phyloP scores from a whole-genome alignment of 2,329 filamentous ascomycete species.

The Bertia moriformis region DNA sequence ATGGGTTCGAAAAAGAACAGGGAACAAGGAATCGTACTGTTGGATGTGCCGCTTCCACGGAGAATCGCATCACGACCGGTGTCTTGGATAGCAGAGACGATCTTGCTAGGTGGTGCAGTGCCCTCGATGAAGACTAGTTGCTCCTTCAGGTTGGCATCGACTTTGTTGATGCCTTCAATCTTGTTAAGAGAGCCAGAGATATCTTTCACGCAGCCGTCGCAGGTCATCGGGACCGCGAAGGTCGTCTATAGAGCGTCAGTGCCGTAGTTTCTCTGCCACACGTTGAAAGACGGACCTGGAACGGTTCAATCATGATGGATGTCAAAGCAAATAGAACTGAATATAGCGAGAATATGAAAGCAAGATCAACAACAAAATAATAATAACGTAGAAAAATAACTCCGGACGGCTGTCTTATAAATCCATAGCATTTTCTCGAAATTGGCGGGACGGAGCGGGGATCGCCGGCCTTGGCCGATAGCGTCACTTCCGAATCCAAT shows the following conservation, averaged over 20 bases:
- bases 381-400: no score
- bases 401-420: no score
- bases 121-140: constrained; percentile 55
- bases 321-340: neutral
- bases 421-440: no score
- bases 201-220: constrained; percentile 52
- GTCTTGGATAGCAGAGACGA: constrained; percentile 51
- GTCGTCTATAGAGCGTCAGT: constrained; percentile 33
- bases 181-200: constrained; percentile 45
- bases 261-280: neutral
- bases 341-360: neutral
- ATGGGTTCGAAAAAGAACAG: no score
- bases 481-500: neutral
- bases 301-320: neutral
- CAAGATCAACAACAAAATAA: neutral
- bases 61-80: constrained; percentile 64
- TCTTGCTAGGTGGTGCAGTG: constrained; percentile 30
- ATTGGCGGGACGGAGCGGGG: neutral
- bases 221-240: constrained; percentile 59
- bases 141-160: constrained; percentile 47
- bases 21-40: constrained; percentile 31
- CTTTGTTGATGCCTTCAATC: constrained; percentile 43
- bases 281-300: neutral
- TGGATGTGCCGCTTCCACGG: constrained; percentile 47
- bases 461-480: neutral